phyloP scores from a whole-genome alignment of 495 filamentous ascomycete genomes.

The Hyaloscypha finlandica region DNA sequence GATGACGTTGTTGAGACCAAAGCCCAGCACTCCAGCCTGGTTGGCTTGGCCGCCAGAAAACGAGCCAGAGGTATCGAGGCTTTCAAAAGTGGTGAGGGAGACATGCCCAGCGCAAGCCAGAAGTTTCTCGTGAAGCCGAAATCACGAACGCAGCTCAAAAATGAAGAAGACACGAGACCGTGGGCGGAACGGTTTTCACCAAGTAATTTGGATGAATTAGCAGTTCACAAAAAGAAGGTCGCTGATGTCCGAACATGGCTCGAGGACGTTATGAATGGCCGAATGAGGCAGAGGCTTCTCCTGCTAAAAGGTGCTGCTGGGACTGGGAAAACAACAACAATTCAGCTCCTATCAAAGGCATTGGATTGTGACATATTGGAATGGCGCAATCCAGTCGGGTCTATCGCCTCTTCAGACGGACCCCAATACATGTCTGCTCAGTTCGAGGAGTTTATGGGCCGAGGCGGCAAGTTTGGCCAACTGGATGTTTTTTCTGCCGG shows the following conservation, averaged over 20 bases:
- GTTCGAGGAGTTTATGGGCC: constrained; percentile 88
- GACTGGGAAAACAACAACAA: constrained; percentile 86
- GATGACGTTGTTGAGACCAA: constrained; percentile 48
- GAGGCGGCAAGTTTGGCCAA: constrained; percentile 75
- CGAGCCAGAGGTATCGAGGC: constrained; percentile 31
- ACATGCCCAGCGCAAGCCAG: constrained; percentile 30
- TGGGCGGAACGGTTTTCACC: constrained; percentile 90
- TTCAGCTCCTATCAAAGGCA: constrained; percentile 71
- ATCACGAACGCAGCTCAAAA: constrained; percentile 21
- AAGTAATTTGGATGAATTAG: constrained; percentile 72
- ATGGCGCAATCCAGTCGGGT: constrained; percentile 81
- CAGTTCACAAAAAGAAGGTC: constrained; percentile 92
- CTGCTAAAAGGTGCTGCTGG: constrained; percentile 91
- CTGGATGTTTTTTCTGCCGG: constrained; percentile 60
- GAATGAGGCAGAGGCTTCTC: constrained; percentile 66
- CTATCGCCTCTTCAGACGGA: constrained; percentile 56
- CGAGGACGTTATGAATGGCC: constrained; percentile 66
- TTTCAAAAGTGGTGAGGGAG: constrained; percentile 21
- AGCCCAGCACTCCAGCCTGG: constrained; percentile 42
- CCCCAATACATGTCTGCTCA: constrained; percentile 67
- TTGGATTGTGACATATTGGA: constrained; percentile 76
- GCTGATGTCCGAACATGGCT: constrained; percentile 83
- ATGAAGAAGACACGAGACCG: constrained; percentile 55
- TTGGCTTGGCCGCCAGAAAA: constrained; percentile 48
- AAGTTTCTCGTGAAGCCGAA: constrained; percentile 41